Evolutionary conservation across 1,284 basidiomycete genomes (phyloP), one percentile per base, ranked within the genome.

Genomic region (Hypsizygus ulmarius): DNA sequence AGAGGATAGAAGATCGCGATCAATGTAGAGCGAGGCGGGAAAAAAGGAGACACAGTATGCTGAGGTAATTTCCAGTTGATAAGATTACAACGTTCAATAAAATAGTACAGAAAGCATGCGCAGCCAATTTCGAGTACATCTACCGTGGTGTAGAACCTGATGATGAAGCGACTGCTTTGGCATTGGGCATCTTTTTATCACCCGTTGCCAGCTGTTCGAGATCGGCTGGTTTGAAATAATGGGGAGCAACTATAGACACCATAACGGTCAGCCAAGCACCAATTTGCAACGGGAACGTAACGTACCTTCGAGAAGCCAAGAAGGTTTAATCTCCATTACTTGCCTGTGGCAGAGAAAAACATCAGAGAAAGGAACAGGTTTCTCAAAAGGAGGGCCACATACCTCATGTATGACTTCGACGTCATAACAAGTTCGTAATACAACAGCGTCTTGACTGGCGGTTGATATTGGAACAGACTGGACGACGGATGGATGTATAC

Each of bases 401-500:
- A 81, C 74, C 87, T 74, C 80, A 92, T 82, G 57, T 91, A 92
- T 10, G 89, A 90, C 66, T 92, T 92, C 19, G 84, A 84, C 3
- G 90, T 92, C 84, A 89, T 87, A 18, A 91, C 88, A 16, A 97
- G 77, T 68, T 99, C 97, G 64, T 97, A 99, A 70, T 97, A 99
- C 49, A 97, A 68, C 25, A 99, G 69, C 16, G 90, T 90, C 63
- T 87, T 87, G 16, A 94, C 84, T 0, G 95, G 97, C 0, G 97
- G 97, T 58, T 97, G 93, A 62, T 87, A 84, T 59, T 97, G 92
- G 80, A 98, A 95, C 55, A 99, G 71, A 64, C 92, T 88, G 4
- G 93, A 96, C 2, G 93, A 96, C 0, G 97, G 97, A 62, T 99
- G 97, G 45, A 99, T 89, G 64, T 97, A 90, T 39, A 99, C 93